Conservation (phyloP, 257 asterid genomes). For the Prunella vulgaris region DNA sequence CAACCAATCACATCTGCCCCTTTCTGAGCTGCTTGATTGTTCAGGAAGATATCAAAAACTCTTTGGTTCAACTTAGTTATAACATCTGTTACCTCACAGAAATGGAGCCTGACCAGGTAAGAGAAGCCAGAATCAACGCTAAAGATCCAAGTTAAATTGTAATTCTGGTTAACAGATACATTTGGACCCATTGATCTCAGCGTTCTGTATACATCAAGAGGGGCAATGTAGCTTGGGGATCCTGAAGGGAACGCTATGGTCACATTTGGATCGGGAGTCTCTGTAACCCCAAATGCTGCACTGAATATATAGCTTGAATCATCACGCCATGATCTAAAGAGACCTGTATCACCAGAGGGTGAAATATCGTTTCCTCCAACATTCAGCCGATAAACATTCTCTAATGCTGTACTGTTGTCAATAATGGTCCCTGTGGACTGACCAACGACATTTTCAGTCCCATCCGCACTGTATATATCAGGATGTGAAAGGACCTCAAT, state of each 20-base stretch:
- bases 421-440: conserved; percentile 41
- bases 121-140: conserved; percentile 43
- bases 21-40: conserved; percentile 42
- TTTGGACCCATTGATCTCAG: conserved; percentile 49
- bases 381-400: conserved; percentile 70
- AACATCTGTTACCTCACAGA: conserved; percentile 43
- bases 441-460: conserved; percentile 38
- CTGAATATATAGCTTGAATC: conserved; percentile 33
- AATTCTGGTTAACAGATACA: conserved; percentile 33
- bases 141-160: conserved; percentile 45
- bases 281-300: conserved; percentile 41
- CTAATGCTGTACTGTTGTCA: conserved; percentile 60
- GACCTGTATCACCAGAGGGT: conserved; percentile 52
- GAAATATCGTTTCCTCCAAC: conserved; percentile 96
- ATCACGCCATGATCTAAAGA: conserved; percentile 44
- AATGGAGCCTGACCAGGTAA: conserved; percentile 55
- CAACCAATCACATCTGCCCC: conserved; percentile 48
- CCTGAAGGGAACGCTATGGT: conserved; percentile 26
- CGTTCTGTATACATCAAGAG: conserved; percentile 40
- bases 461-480: conserved; percentile 64
- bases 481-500: conserved; percentile 85
- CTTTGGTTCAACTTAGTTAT: conserved; percentile 36
- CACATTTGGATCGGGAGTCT: conserved; percentile 29
- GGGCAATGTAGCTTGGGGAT: conserved; percentile 47
- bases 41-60: conserved; percentile 39